Percentiles rank a stretch among this genome's conserved stretches.
Evolutionary conservation across 371 early-diverging fungal species (phyloP).

Genomic region (Coemansia sp.): DNA sequence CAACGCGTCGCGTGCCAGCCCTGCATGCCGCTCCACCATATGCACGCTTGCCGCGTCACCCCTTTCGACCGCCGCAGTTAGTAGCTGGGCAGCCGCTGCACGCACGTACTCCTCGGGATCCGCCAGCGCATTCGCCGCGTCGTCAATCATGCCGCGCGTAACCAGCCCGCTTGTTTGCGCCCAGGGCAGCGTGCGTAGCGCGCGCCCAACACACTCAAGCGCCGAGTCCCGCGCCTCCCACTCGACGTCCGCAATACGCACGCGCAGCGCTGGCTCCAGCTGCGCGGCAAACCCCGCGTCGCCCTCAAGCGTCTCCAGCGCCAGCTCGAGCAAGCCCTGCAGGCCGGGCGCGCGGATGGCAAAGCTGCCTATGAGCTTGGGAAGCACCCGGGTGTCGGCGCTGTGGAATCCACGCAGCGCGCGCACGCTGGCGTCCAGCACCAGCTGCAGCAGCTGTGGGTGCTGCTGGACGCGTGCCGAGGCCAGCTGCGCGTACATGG

Average conservation of each 20-base stretch:
- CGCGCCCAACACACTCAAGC: slow-evolving; percentile 25
- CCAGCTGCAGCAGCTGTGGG: slow-evolving; percentile 25
- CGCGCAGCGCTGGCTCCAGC: slow-evolving; percentile 7
- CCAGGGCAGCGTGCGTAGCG: slow-evolving; percentile 1
- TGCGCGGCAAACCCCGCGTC: not conserved
- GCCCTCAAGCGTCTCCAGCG: slow-evolving; percentile 17
- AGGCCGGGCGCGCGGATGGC: slow-evolving; percentile 38
- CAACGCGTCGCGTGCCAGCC: slow-evolving; percentile 3
- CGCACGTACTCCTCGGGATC: slow-evolving; percentile 49
- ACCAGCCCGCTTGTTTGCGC: not conserved
- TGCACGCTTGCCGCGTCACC: not conserved
- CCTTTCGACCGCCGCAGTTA: slow-evolving; percentile 5
- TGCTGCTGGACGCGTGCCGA: slow-evolving; percentile 7
- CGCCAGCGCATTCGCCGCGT: slow-evolving; percentile 4
- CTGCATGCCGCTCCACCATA: not conserved
- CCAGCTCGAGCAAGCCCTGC: slow-evolving; percentile 22
- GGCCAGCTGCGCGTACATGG: slow-evolving; percentile 13
- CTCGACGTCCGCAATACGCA: slow-evolving; percentile 36
- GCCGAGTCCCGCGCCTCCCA: slow-evolving; percentile 45
- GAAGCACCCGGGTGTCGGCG: slow-evolving; percentile 15
- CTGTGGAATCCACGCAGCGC: slow-evolving; percentile 12
- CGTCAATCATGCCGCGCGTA: slow-evolving; percentile 5
- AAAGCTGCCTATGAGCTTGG: slow-evolving; percentile 22
- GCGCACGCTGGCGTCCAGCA: slow-evolving; percentile 19
- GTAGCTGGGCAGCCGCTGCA: slow-evolving; percentile 23